Evolutionary conservation across 2,329 filamentous ascomycete species (phyloP), one percentile per base, ranked within the genome.

Genomic region (Fusarium sp.): DNA sequence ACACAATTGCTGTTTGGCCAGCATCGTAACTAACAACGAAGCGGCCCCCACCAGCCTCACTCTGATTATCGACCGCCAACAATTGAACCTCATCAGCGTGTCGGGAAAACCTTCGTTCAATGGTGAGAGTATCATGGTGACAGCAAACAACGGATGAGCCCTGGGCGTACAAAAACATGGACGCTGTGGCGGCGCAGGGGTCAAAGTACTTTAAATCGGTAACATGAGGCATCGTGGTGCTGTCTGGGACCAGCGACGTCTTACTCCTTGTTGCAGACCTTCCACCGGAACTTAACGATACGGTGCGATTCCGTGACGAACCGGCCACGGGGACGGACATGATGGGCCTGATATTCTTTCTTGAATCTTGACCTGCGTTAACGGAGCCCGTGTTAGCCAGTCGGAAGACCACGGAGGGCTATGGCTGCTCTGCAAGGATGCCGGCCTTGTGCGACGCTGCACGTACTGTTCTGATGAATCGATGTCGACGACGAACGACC

Each of bases 21-120:
- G 90, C 89, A 85, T 99, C 96, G 78, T 97, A 98, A 84, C 95
- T 98, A 70, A 97, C 94, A 6, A 97, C 95, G 68, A 97, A 84
- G 71, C 95, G 88, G 33, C 95, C 96, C 2, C 92, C 91, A 7
- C 95, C 95, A 68, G 91, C 86, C 75, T 98, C 95, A 81, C 95
- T 98, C 62, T 93, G 91, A 79, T 95, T 98, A 81, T 99, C 96
- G 59, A 97, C 95, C 2, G 92, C 91, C 61, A 99, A 90, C 78
- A 97, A 88, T 61, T 92, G 88, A 35, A 99, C 91, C 74, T 97
- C 92, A 71, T 97, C 93, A 38, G 90, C 88, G 81, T 99, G 96
- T 66, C 91, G 89, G 33, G 93, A 91, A 80, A 98, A 98, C 24
- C 93, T 89, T 68, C 95, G 88, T 79, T 98, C 95, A 74, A 98